Conservation (phyloP, 192 early-diverging fungal species). For the Backusella australiensis region DNA sequence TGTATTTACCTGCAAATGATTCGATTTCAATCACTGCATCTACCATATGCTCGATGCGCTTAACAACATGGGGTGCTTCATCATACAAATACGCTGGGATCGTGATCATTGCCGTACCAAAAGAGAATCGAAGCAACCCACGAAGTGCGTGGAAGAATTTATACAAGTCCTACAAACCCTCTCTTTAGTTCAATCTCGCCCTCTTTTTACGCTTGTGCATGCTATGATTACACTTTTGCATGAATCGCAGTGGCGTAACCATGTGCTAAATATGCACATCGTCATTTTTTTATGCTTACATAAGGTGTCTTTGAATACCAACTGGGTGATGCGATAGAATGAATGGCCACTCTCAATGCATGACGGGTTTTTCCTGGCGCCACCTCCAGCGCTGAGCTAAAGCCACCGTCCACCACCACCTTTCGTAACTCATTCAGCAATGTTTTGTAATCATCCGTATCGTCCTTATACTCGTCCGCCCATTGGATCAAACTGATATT, state of each 20-base stretch:
- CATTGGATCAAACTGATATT: conserved; percentile 42
- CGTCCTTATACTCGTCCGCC: conserved; percentile 22
- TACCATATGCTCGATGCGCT: conserved; percentile 72
- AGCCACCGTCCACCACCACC: conserved; percentile 64
- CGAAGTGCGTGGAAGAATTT: conserved; percentile 75
- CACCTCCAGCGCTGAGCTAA: conserved; percentile 37
- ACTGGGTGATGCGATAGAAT: conserved; percentile 75
- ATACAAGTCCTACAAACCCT: conserved; percentile 44
- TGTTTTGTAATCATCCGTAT: conserved; percentile 39
- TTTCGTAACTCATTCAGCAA: conserved; percentile 50
- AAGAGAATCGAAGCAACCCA: conserved; percentile 74
- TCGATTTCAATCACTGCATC: conserved; percentile 90
- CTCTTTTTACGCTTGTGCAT: no score
- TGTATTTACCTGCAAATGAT: conserved; percentile 80
- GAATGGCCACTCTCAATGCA: conserved; percentile 77
- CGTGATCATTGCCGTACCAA: conserved; percentile 74
- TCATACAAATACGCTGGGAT: conserved; percentile 80
- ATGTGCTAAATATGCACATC: neutral
- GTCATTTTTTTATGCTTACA: conserved; percentile 30
- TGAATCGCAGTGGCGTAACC: neutral
- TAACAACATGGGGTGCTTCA: conserved; percentile 47
- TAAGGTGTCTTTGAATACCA: conserved; percentile 67
- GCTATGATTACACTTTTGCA: neutral
- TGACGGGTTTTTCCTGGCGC: conserved; percentile 48
- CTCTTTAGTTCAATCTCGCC: no score